A percentile compares a stretch with the other conserved stretches of the same genome.
phyloP scores from a whole-genome alignment of 2,329 filamentous ascomycete genomes.

The Dactylonectria estremocensis region DNA sequence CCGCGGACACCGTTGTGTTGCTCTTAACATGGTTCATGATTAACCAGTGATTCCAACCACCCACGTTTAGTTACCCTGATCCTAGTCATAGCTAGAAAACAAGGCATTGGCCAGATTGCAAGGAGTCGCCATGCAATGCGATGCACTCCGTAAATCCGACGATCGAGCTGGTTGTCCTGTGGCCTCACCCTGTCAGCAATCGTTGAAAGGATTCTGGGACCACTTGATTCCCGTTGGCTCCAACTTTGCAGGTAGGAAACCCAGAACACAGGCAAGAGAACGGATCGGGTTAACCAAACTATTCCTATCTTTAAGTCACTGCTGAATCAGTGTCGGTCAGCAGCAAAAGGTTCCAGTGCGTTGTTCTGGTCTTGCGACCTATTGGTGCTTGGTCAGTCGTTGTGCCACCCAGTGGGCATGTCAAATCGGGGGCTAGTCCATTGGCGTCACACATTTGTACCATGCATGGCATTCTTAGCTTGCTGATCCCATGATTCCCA shows the following conservation, averaged over 20 bases:
- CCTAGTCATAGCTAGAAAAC: background rate
- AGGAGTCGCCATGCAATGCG: constrained; percentile 1
- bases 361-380: background rate
- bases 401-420: background rate
- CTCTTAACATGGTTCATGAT: background rate
- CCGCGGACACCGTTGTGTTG: background rate
- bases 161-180: background rate
- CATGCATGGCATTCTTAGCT: background rate
- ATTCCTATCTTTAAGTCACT: background rate
- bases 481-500: constrained; percentile 1
- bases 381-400: background rate
- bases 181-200: background rate
- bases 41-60: background rate
- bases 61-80: background rate
- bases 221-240: background rate
- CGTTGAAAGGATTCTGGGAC: background rate
- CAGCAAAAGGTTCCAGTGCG: background rate
- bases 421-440: background rate
- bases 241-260: background rate
- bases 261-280: background rate
- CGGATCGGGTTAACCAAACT: background rate
- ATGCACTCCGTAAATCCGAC: constrained; percentile 5
- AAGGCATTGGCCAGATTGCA: background rate
- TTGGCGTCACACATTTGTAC: background rate
- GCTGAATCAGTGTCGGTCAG: background rate